phyloP scores from a whole-genome alignment of 768 basidiomycete species.

The Cystobasidium ongulense region DNA sequence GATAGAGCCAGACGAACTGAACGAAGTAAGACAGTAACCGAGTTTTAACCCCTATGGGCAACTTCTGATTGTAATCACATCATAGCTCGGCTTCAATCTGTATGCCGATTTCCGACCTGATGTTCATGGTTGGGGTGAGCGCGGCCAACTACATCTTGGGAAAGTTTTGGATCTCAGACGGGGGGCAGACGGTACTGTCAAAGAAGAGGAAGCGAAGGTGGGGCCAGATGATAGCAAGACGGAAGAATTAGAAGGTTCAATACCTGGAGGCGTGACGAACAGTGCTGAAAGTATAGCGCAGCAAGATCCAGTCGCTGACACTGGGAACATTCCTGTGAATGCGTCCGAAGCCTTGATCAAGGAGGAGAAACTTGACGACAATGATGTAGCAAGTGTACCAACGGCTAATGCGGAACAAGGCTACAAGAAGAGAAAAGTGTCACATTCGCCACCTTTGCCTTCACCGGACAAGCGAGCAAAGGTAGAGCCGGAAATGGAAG shows the following conservation, averaged over 20 bases:
- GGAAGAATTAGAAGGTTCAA: neutral
- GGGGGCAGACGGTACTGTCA: neutral
- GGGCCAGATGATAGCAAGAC: neutral
- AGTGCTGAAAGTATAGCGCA: neutral
- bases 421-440: neutral
- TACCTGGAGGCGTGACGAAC: neutral
- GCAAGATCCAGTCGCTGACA: neutral
- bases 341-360: neutral
- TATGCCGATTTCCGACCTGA: slow-evolving; percentile 81
- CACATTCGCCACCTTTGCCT: neutral
- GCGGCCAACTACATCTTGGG: slow-evolving; percentile 62
- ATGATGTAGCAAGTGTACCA: neutral
- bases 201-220: slow-evolving; percentile 23
- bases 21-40: slow-evolving; percentile 32
- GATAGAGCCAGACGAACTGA: slow-evolving; percentile 45
- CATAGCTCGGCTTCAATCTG: slow-evolving; percentile 59
- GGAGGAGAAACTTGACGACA: neutral
- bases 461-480: slow-evolving; percentile 7
- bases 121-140: slow-evolving; percentile 74
- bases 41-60: neutral
- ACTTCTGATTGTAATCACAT: neutral
- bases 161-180: slow-evolving; percentile 54
- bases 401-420: neutral
- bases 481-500: slow-evolving; percentile 1
- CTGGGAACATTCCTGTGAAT: too few relatives aligned